These are phyloP conservation scores for Didymella glomerata DNA, from an alignment of 2,329 filamentous ascomycete species.

Conservation along the genomic window DNA sequence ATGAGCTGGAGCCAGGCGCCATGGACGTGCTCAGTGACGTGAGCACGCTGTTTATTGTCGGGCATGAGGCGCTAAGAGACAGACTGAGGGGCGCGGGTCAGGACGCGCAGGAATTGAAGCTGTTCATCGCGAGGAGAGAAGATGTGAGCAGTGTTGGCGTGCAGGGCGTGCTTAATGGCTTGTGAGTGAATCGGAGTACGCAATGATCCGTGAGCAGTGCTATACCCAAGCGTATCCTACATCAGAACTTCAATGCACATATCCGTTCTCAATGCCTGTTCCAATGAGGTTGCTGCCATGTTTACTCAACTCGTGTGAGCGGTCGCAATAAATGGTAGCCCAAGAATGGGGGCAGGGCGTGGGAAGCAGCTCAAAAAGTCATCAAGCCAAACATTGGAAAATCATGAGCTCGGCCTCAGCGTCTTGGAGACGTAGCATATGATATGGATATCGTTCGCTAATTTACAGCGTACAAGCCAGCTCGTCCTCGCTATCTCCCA, in stretches of 20 bases:
- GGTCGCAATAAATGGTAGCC: too few relatives aligned
- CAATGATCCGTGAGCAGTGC: not conserved
- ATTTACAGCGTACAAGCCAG: constrained; percentile 24
- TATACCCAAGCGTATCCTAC: not conserved
- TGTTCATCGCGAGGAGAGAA: constrained; percentile 84
- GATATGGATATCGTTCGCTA: not conserved
- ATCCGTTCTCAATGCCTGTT: not conserved
- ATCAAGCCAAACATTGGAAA: too few relatives aligned
- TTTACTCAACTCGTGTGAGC: too few relatives aligned
- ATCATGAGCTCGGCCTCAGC: too few relatives aligned
- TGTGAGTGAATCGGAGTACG: constrained; percentile 17
- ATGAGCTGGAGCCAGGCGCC: constrained; percentile 60
- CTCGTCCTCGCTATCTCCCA: constrained; percentile 39
- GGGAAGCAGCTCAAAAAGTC: too few relatives aligned
- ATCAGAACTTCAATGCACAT: not conserved
- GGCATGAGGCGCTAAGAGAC: constrained; percentile 64
- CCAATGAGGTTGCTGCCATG: too few relatives aligned
- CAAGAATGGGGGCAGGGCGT: too few relatives aligned
- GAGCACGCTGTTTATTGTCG: constrained; percentile 94
- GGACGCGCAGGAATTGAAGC: constrained; percentile 70
- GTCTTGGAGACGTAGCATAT: not conserved
- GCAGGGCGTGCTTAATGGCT: constrained; percentile 76
- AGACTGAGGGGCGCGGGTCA: constrained; percentile 56
- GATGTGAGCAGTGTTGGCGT: constrained; percentile 83
- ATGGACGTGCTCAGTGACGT: constrained; percentile 93